These are phyloP conservation scores for Cercospora janseana DNA, from an alignment of 2,329 filamentous ascomycete genomes.

Conservation along the genomic window DNA sequence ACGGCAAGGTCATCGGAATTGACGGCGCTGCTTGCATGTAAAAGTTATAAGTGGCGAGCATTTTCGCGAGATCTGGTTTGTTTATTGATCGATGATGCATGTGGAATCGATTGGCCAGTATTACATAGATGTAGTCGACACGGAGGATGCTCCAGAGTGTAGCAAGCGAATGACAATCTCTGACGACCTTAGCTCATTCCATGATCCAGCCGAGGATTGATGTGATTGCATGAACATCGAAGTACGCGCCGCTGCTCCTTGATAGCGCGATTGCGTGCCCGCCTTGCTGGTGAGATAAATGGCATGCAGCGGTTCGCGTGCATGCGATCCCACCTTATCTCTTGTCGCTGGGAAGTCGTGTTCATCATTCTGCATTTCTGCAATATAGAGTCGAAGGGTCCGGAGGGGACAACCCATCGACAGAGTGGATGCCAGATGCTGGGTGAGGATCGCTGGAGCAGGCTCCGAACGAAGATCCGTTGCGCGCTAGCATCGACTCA, in stretches of 20 bases:
- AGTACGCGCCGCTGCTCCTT: too few relatives aligned
- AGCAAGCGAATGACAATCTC: too few relatives aligned
- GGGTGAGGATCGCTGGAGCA: conserved; percentile 1
- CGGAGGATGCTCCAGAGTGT: too few relatives aligned
- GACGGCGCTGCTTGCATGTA: conserved; percentile 44
- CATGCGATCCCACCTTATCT: conserved; percentile 1
- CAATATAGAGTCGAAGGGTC: not conserved
- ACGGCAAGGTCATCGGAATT: conserved; percentile 55
- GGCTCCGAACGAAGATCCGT: conserved; percentile 1
- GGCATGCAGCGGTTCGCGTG: too few relatives aligned
- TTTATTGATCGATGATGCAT: too few relatives aligned
- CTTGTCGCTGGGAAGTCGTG: conserved; percentile 5
- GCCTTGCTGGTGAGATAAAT: too few relatives aligned
- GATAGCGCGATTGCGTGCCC: too few relatives aligned
- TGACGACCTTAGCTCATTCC: too few relatives aligned
- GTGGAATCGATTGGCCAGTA: too few relatives aligned
- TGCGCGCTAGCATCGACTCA: not conserved
- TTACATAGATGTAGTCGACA: too few relatives aligned
- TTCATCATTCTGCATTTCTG: not conserved
- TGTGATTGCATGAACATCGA: too few relatives aligned
- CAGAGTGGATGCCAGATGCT: not conserved
- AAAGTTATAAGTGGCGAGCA: conserved; percentile 8
- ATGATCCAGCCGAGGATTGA: too few relatives aligned
- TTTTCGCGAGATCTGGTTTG: conserved; percentile 1
- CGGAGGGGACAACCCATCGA: not conserved